Conservation (phyloP, 2,329 filamentous ascomycete genomes). For the Fusarium albosuccineum region DNA sequence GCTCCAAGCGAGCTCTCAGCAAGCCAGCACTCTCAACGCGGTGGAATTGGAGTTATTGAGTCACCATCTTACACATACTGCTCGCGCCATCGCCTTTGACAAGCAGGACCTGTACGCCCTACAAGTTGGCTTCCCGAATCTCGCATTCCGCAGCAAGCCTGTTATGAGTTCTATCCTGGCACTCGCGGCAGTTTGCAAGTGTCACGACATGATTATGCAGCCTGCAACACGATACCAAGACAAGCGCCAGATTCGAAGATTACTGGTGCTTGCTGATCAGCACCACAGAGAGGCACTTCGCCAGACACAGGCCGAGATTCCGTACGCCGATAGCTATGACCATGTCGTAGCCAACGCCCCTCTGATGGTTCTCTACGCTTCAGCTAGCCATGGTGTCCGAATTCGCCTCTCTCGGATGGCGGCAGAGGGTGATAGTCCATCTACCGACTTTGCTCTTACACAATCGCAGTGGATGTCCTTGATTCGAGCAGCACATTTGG, state of each 20-base stretch:
- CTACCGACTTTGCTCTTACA: not conserved
- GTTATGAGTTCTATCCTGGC: slow-evolving; percentile 59
- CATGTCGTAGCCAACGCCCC: slow-evolving; percentile 49
- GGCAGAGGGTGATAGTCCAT: not conserved
- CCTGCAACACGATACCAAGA: not conserved
- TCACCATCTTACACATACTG: slow-evolving; percentile 59
- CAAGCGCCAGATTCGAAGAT: slow-evolving; percentile 17
- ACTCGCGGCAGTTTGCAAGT: slow-evolving; percentile 56
- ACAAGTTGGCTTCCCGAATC: slow-evolving; percentile 57
- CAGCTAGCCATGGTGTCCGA: slow-evolving; percentile 53
- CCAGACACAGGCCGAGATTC: slow-evolving; percentile 52
- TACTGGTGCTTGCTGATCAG: slow-evolving; percentile 50
- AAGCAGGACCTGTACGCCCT: slow-evolving; percentile 55
- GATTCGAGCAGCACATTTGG: slow-evolving; percentile 35
- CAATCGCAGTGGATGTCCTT: slow-evolving; percentile 42
- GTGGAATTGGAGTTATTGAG: slow-evolving; percentile 54
- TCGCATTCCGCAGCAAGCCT: slow-evolving; percentile 54
- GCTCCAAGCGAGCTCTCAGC: not conserved
- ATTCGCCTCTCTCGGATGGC: slow-evolving; percentile 50
- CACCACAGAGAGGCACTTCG: slow-evolving; percentile 55
- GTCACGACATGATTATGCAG: slow-evolving; percentile 48
- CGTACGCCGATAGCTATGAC: slow-evolving; percentile 46
- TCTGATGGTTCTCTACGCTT: slow-evolving; percentile 58
- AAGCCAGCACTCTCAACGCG: slow-evolving; percentile 28
- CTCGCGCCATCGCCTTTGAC: slow-evolving; percentile 52